Evolutionary conservation across 805 yeast species (phyloP).

Genomic region (Ogataea paraovalis): DNA sequence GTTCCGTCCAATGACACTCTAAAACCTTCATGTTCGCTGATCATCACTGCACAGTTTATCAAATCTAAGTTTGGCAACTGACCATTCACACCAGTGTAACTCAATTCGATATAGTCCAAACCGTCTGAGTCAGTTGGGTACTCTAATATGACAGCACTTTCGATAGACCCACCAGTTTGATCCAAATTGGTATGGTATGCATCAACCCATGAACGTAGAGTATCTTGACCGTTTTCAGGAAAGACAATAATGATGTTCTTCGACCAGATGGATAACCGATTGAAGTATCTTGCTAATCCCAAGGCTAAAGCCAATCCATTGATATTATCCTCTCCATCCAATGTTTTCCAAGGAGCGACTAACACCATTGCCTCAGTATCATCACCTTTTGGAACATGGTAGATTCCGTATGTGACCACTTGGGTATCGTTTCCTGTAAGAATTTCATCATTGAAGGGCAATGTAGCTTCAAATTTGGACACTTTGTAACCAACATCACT

Average conservation of each 20-base stretch:
- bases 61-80: constrained; percentile 93
- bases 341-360: constrained; percentile 81
- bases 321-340: constrained; percentile 59
- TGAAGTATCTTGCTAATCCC: constrained; percentile 74
- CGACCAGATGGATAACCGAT: constrained; percentile 90
- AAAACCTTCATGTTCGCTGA: constrained; percentile 74
- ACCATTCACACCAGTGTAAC: constrained; percentile 88
- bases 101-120: constrained; percentile 69
- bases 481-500: constrained; percentile 70
- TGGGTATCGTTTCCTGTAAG: constrained; percentile 14
- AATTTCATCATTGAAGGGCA: constrained; percentile 17
- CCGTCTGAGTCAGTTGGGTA: constrained; percentile 60
- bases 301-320: constrained; percentile 77
- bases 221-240: constrained; percentile 64
- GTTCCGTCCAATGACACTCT: constrained; percentile 63
- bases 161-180: constrained; percentile 89
- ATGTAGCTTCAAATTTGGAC: constrained; percentile 32
- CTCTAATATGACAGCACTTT: constrained; percentile 84
- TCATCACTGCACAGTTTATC: constrained; percentile 72
- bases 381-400: constrained; percentile 93
- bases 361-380: constrained; percentile 93
- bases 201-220: constrained; percentile 85
- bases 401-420: constrained; percentile 59
- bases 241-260: constrained; percentile 86
- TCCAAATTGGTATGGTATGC: constrained; percentile 86